Evolutionary conservation across 148 eudicot species (phyloP), one percentile per base, ranked within the genome.

Genomic region (Arctostaphylos glauca): DNA sequence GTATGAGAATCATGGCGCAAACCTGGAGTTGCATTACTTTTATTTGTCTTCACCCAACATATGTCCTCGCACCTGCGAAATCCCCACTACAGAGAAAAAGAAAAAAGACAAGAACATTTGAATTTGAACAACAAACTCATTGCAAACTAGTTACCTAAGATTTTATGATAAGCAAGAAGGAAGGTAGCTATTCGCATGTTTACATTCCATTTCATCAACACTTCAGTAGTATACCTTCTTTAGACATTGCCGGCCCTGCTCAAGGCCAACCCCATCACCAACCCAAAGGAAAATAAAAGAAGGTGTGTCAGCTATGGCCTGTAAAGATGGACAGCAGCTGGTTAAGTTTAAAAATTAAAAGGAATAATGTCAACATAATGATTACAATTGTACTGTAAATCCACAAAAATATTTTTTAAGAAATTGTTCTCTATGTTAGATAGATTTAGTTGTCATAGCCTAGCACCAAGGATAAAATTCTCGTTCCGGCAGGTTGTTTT

Each of bases 301-400:
- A 62, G 99, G 99, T 6, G 99, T 94, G 86, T 96, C 99, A 38
- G 99, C 99, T 84, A 96, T 96, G 81, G 98, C 98, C 99, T 96
- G 91, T 78, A 78, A 74, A 50, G 41, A 81, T 31, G 50, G 38
- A 79, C 4, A 13, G 10, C 44, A 56, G 48, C 50, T 8, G 31
- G n/a, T 74, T 66, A 19, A 59, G 2, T 59, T 8, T 59, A 6
- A 8, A 59, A 19, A 19, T 59, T 8, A 1, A 5, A 59, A 59
- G 25, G 66, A 59, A 59, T 59, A 59, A 18, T 55, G 55, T 41
- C 23, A 74, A 12, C 2, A n/a, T 31, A 50, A 21, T 23, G 25
- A 9, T 3, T 25, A 74, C 13, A 74, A 47, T 49, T 12, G 8
- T 2, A 52, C 21, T 25, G 13, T 21, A 23, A 48, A 49, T 25